Evolutionary conservation across 306 rosid genomes (phyloP).

Genomic region (Cucumis hystrix): DNA sequence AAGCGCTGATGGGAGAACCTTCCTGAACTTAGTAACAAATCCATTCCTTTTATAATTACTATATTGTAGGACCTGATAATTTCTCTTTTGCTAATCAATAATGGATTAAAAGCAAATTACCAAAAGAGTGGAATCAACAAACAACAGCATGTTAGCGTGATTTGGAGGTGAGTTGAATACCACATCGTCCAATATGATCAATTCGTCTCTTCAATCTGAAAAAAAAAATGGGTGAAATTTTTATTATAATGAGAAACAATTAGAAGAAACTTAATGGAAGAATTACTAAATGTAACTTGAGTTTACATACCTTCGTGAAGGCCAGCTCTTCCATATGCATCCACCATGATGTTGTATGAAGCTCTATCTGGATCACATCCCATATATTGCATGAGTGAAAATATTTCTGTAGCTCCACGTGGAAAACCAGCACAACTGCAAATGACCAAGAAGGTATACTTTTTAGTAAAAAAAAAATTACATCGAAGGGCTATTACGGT

Average conservation of each 20-base stretch:
- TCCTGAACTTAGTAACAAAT: constrained; percentile 81
- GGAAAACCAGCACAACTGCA: constrained; percentile 90
- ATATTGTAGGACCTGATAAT: no score
- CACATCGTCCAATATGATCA: no score
- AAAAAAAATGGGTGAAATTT: no score
- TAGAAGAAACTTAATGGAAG: no score
- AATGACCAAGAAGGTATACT: constrained; percentile 2
- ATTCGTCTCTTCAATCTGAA: no score
- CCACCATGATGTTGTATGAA: constrained; percentile 82
- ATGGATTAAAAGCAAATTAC: no score
- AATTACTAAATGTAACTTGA: background rate
- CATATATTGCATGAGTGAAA: constrained; percentile 92
- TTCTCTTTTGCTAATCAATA: no score
- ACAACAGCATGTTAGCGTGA: no score
- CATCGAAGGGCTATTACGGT: background rate
- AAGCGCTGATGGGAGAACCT: constrained; percentile 70
- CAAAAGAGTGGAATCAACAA: no score
- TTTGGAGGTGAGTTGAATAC: no score
- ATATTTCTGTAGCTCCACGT: constrained; percentile 78
- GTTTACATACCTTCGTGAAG: constrained; percentile 53
- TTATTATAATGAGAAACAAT: no score
- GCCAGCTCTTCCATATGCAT: constrained; percentile 92
- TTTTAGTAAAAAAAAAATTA: background rate
- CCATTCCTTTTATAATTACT: constrained; percentile 60
- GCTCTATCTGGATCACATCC: constrained; percentile 98